Base-by-base conservation (phyloP, 495 filamentous ascomycete species). In the Acidiella bohemica region DNA sequence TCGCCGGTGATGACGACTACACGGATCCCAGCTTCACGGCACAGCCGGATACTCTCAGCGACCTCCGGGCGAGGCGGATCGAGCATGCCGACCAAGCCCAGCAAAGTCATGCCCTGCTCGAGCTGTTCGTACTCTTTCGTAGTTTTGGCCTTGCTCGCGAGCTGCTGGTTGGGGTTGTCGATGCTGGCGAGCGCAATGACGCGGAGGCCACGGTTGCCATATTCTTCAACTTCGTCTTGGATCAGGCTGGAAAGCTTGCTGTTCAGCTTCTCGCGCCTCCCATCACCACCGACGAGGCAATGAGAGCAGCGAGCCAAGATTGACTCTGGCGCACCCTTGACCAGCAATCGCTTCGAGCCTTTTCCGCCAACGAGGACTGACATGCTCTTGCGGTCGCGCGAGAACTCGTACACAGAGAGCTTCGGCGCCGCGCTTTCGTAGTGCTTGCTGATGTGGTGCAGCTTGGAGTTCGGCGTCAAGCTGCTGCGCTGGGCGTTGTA, bases 1-100 rank as follows among this genome's bases (percentile, higher is more conserved):
- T 99, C 92, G 50, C 92, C 92, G 22, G 92, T 99, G 56, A 99
- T 93, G 32, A 99, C 92, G 52, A 99, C 80, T 24, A 99, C 87
- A 25, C 92, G 80, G 50, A 99, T 94, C 47, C 92, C 92, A 49
- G 92, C 92, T 41, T 81, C 76, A 50, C 76, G 80, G 60, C 92
- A 96, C 59, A 86, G 83, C 53, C 68, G 67, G 54, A 99, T 93
- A 18, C 90, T 84, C 29, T 65, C 71, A 30, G 78, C 70, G 14
- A 95, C 92, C 59, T 99, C 92, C n/a, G 82, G 80, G 32, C 92
- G 85, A 53, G 92, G 90, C 32, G 92, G 92, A 58, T 99, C 92
- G 48, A 95, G 71, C 92, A 99, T 99, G 46, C 80, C 86, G 46
- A 93, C 81, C 32, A 99, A 77, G 42, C 88, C 92, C 46, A 95